Base-by-base conservation (phyloP, 768 basidiomycete genomes). In the Filobasidium wieringae region DNA sequence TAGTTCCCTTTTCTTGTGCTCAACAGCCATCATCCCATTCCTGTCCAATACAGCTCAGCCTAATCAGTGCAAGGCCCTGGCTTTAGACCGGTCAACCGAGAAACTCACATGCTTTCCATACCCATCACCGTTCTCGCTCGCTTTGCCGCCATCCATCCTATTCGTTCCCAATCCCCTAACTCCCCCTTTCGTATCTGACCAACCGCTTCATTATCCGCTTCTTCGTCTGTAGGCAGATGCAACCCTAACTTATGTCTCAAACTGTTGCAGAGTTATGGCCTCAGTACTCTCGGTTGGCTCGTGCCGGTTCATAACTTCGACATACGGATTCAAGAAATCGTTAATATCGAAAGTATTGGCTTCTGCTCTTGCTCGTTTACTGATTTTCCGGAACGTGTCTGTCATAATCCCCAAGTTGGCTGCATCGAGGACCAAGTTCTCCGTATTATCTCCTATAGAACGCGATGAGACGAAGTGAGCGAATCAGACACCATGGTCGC, bases 301-400 rank as follows among this genome's bases (percentile, higher is more conserved):
- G 19, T 15, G 22, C 8, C 12, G 29, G 3, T 12, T 30, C 19
- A 2, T 27, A 40, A 6, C 11, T n/a, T 72, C 11, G 60, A 59
- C 76, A 32, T 79, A 66, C 65, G 60, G 57, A 4, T 63, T 49
- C 6, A 99, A 77, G 65, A 92, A 96, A 55, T 96, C 91, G 63
- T 93, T 89, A 37, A 87, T 77, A 68, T 99, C 93, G 68, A 97
- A 99, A 14, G 85, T 83, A 55, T 87, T 86, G 0, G 82, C 81
- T 53, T 87, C 88, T 0, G 88, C 82, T 72, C 88, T 90, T 82
- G 93, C 84, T 30, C 84, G 83, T 30, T 88, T 86, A n/a, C 91
- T 91, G 69, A 92, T 85, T 64, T 84, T 83, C 1, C 87, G 84
- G 41, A 85, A 82, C 65, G 88, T 81, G 59, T 82, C 84, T 2